phyloP scores from a whole-genome alignment of 2,329 filamentous ascomycete species.

The Alternaria arbusti region DNA sequence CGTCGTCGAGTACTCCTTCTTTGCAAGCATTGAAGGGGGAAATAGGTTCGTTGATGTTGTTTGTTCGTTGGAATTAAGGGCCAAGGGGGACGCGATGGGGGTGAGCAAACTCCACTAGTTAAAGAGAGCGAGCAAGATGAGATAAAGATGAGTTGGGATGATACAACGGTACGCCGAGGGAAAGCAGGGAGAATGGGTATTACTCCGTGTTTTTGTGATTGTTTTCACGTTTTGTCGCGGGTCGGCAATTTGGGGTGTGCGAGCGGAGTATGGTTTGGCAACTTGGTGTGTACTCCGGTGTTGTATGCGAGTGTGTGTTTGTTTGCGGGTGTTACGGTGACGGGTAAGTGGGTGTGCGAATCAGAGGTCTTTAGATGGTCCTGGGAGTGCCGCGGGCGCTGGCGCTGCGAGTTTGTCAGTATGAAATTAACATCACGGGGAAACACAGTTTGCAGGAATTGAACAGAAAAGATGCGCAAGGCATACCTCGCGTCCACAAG shows the following conservation, averaged over 20 bases:
- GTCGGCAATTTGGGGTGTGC: constrained; percentile 31
- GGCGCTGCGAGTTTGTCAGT: constrained; percentile 22
- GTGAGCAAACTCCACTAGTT: constrained; percentile 34
- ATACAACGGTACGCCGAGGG: constrained; percentile 37
- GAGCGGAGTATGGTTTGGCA: constrained; percentile 14
- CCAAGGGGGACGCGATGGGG: constrained; percentile 27
- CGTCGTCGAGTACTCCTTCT: constrained; percentile 41
- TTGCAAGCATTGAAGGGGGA: constrained; percentile 24
- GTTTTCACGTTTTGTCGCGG: constrained; percentile 37
- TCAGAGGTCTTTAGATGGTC: constrained; percentile 29
- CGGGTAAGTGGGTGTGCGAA: constrained; percentile 19
- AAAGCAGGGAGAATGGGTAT: constrained; percentile 29
- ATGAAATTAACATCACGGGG: constrained; percentile 11
- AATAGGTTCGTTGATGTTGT: constrained; percentile 17
- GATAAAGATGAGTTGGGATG: constrained; percentile 16
- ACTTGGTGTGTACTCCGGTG: constrained; percentile 24
- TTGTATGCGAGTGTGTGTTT: constrained; percentile 12
- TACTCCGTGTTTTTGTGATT: constrained; percentile 43
- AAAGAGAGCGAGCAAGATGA: constrained; percentile 20
- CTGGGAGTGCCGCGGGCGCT: constrained; percentile 33
- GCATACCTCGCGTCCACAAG: constrained; percentile 78
- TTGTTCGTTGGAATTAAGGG: constrained; percentile 11
- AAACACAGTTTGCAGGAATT: not conserved
- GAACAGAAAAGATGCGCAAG: constrained; percentile 24
- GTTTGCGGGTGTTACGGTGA: constrained; percentile 25